Conservation (phyloP, 2,329 filamentous ascomycete species). For the Pseudogymnoascus sp. region DNA sequence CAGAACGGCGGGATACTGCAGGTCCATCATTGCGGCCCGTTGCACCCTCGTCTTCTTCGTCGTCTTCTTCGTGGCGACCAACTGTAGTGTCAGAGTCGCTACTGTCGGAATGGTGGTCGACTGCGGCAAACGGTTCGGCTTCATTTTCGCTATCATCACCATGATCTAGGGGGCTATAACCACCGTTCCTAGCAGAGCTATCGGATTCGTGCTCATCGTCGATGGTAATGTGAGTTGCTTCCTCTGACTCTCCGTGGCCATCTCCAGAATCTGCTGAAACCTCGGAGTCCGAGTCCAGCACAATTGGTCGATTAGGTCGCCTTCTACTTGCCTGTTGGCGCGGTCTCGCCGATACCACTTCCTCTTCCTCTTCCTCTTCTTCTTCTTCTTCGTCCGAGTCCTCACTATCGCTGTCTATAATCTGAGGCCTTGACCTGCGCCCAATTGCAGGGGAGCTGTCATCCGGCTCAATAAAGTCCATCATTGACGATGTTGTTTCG, state of each 20-base stretch:
- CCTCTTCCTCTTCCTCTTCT: conserved; percentile 19
- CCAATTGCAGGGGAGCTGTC: background rate
- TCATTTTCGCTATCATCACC: conserved; percentile 24
- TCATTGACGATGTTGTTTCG: conserved; percentile 12
- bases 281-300: conserved; percentile 3
- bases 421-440: conserved; percentile 5
- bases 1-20: background rate
- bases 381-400: conserved; percentile 15
- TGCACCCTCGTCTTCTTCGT: conserved; percentile 21
- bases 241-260: conserved; percentile 21
- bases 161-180: conserved; percentile 28
- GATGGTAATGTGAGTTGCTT: conserved; percentile 10
- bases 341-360: conserved; percentile 8
- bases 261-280: conserved; percentile 21
- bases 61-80: conserved; percentile 10
- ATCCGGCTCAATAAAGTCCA: conserved; percentile 11
- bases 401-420: conserved; percentile 12
- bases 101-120: background rate
- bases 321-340: conserved; percentile 3
- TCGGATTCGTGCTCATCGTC: conserved; percentile 3
- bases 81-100: conserved; percentile 14
- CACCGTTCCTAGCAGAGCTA: conserved; percentile 15
- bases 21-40: conserved; percentile 22
- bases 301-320: background rate
- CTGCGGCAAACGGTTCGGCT: background rate